Evolutionary conservation across 805 yeast species (phyloP), one percentile per base, ranked within the genome.

Genomic region (Teunomyces cretensis): DNA sequence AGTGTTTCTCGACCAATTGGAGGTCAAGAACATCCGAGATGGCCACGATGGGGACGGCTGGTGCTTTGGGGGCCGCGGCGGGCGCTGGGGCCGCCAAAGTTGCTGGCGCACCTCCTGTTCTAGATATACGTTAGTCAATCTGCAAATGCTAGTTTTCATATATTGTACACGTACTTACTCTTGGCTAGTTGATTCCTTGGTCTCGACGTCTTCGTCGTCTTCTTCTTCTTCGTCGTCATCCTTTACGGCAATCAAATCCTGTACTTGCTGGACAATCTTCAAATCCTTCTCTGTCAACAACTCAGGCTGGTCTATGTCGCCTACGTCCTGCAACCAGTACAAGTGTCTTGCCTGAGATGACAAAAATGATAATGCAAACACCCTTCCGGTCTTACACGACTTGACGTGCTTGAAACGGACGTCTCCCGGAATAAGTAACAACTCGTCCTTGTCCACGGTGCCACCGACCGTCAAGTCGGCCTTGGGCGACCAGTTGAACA

Each of bases 371-470:
- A 85, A 73, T 17, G 83, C 82, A 53, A 81, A 83, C 12, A 89
- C 90, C 49, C 96, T 74, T 12, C 96, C 96, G 0, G 89, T 79
- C 35, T 68, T 76, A 63, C 95, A 86, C 24, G 87, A 79, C 41
- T 73, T 64, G 36, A 87, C 80, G 44, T 79, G 86, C 50, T 78
- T 78, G 81, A 90, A 87, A 35, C 84, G 79, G 42, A 86, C 92
- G 57, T 89, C 96, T 1, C 95, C 96, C 0, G 95, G 94, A 53
- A 88, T 82, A 35, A 88, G 78, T 52, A 88, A 70, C 47, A 87
- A 72, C 51, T 84, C 90, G 44, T 81, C 86, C 37, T 71, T 72
- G 45, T 76, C 80, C 8, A 70, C 53, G 13, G 50, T 33, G 41
- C 70, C 75, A 17, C 74, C 69, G 17, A 48, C 46, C 6, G 73